Evolutionary conservation across 1,284 basidiomycete genomes (phyloP).

Genomic region (Cutaneotrichosporon dermatis): DNA sequence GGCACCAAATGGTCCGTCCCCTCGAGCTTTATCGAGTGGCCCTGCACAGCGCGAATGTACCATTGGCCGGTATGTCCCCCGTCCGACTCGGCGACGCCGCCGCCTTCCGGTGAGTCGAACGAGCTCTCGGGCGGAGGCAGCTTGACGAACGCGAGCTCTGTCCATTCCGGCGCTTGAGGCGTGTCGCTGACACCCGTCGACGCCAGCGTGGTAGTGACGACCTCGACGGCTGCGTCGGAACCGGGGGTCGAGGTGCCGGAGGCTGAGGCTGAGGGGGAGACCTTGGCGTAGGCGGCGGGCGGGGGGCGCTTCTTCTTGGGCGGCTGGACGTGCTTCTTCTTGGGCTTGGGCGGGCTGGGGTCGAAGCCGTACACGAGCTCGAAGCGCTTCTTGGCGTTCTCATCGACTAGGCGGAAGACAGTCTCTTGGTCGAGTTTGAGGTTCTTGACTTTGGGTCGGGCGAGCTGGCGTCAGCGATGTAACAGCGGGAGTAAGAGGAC

Average conservation of each 20-base stretch:
- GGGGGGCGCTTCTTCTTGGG: conserved; percentile 19
- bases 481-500: background rate
- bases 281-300: background rate
- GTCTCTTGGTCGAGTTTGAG: conserved; percentile 54
- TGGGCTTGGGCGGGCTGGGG: conserved; percentile 37
- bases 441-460: conserved; percentile 55
- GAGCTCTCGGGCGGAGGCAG: conserved; percentile 14
- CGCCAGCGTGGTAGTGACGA: background rate
- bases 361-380: conserved; percentile 61
- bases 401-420: conserved; percentile 66
- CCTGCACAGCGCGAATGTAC: conserved; percentile 92
- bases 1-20: conserved; percentile 53
- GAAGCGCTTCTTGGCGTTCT: conserved; percentile 74
- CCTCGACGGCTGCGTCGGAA: conserved; percentile 8
- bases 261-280: background rate
- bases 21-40: conserved; percentile 76
- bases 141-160: conserved; percentile 30
- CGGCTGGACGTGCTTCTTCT: conserved; percentile 16
- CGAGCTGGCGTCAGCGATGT: conserved; percentile 50
- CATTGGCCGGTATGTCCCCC: conserved; percentile 44
- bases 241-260: conserved; percentile 4
- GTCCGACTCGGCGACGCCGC: background rate
- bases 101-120: background rate
- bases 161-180: conserved; percentile 9
- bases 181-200: background rate